phyloP scores from a whole-genome alignment of 2,329 filamentous ascomycete species.

The Diaporthe velutina region DNA sequence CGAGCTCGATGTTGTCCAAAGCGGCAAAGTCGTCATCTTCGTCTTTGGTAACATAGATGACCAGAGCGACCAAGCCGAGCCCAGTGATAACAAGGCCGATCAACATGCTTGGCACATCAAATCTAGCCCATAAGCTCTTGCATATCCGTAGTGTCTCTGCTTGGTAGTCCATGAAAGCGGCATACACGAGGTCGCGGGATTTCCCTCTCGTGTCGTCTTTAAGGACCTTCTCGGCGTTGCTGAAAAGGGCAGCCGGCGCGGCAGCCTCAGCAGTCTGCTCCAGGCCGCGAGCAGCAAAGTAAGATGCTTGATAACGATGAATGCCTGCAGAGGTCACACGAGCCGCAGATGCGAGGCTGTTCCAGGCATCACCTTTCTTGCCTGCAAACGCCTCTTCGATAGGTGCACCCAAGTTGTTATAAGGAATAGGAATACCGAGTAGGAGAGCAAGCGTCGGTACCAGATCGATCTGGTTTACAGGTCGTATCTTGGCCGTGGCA shows the following conservation, averaged over 20 bases:
- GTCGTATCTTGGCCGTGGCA: constrained; percentile 80
- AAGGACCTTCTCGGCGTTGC: constrained; percentile 56
- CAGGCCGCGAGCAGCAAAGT: constrained; percentile 79
- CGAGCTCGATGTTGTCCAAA: constrained; percentile 68
- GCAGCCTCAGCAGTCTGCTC: constrained; percentile 70
- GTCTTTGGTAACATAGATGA: constrained; percentile 77
- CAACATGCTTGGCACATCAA: constrained; percentile 89
- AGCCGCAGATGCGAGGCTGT: constrained; percentile 82
- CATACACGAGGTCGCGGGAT: constrained; percentile 58
- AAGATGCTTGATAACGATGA: constrained; percentile 87
- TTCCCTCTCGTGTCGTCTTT: constrained; percentile 51
- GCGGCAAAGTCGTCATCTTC: constrained; percentile 67
- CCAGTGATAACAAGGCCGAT: constrained; percentile 81
- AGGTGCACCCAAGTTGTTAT: constrained; percentile 92
- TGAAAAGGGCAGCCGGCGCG: constrained; percentile 70
- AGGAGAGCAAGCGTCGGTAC: constrained; percentile 92
- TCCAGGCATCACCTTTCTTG: constrained; percentile 75
- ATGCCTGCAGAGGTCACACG: constrained; percentile 87
- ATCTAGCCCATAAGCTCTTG: constrained; percentile 89
- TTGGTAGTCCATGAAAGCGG: constrained; percentile 81
- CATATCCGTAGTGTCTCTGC: constrained; percentile 82
- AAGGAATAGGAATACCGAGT: constrained; percentile 92
- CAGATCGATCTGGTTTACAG: constrained; percentile 89
- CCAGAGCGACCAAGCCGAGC: constrained; percentile 75
- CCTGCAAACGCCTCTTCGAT: constrained; percentile 95